Evolutionary conservation across 495 filamentous ascomycete genomes (phyloP), one percentile per base, ranked within the genome.

Genomic region (Tuber indicum): DNA sequence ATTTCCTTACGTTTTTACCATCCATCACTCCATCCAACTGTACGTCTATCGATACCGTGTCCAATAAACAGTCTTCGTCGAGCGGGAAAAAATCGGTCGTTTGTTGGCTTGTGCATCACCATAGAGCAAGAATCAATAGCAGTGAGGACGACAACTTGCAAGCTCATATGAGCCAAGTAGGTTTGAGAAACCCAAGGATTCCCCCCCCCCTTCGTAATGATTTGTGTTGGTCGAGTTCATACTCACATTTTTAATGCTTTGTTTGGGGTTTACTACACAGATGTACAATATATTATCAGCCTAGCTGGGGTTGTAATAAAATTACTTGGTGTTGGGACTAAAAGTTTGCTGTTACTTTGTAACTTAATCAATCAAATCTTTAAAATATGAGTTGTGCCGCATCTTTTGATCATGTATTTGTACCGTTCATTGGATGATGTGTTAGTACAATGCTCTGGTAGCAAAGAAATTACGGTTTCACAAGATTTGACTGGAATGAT

Each of bases 1-100:
- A 66, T 66, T 66, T 66, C 58, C 58, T 66, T 66, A 66, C 58
- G 58, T 66, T 66, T 66, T 66, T 66, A 66, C 58, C 58, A 36
- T 66, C 58, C 26, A 66, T 66, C 58, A 66, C 58, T 36, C 58
- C n/a, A 66, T 66, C 58, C 58, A 66, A 17, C 58, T 66, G 58
- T 66, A 66, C 58, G 58, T 66, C 58, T 36, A 19, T 19, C 58
- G 58, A 66, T 66, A 17, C 58, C 58, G 58, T 66, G 26, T 66
- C 32, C 58, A 66, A 66, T 66, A 66, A 66, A 66, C 58, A 66
- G 32, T 32, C 58, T 36, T 66, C 58, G 26, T 3, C 58, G 58
- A 66, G 26, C 58, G 58, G 58, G 26, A 66, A n/a, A 66, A 66
- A 66, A 36, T 17, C 58, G 58, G 26, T 36, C 58, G 58, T 66